These are phyloP conservation scores for Amanita fuliginea DNA, from an alignment of 768 basidiomycete species.

Conservation along the genomic window DNA sequence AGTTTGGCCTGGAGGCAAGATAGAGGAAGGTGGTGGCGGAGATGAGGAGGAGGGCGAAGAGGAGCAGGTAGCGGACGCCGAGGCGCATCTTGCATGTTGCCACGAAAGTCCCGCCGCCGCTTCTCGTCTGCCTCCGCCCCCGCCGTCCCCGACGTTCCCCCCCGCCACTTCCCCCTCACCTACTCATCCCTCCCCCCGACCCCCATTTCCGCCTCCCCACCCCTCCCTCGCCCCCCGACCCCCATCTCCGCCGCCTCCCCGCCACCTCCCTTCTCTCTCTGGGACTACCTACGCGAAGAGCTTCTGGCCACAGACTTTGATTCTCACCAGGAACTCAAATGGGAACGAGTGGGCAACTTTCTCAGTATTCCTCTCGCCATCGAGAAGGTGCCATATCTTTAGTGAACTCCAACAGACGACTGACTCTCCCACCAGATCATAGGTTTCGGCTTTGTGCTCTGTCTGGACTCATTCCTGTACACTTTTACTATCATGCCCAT, in stretches of 20 bases:
- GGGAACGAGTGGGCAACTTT: conserved; percentile 96
- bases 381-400: conserved; percentile 62
- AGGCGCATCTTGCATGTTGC: conserved; percentile 1
- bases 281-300: conserved; percentile 89
- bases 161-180: conserved; percentile 19
- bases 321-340: conserved; percentile 86
- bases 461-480: conserved; percentile 94
- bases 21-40: conserved; percentile 22
- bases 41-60: conserved; percentile 9
- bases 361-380: conserved; percentile 84
- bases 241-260: conserved; percentile 16
- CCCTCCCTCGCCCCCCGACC: conserved; percentile 22
- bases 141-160: conserved; percentile 17
- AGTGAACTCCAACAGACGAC: neutral
- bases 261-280: conserved; percentile 62
- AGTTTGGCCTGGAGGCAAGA: conserved; percentile 24
- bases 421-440: conserved; percentile 42
- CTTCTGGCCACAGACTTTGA: conserved; percentile 89
- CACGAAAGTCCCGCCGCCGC: conserved; percentile 20
- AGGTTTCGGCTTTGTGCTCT: conserved; percentile 84
- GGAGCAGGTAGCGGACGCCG: conserved; percentile 6
- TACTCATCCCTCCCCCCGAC: conserved; percentile 72
- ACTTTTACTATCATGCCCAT: conserved; percentile 97
- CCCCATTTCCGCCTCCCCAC: conserved; percentile 44
- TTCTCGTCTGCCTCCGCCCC: conserved; percentile 20